Conservation (phyloP, 768 basidiomycete genomes). For the Epithele typhae region DNA sequence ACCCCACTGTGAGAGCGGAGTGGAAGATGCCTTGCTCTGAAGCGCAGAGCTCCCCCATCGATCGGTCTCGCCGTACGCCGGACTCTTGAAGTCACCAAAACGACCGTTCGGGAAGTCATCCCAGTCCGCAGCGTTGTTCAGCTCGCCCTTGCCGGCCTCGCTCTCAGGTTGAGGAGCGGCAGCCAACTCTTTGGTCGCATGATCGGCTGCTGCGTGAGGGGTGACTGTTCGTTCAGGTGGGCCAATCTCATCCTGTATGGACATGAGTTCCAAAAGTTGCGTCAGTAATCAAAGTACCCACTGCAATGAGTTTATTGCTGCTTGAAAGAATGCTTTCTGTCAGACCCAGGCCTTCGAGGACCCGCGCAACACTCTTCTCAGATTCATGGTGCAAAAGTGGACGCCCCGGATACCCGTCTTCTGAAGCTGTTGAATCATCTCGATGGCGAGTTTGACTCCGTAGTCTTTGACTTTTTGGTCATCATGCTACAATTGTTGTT, state of each 20-base stretch:
- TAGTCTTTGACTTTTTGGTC: constrained; percentile 94
- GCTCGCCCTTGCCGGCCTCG: constrained; percentile 67
- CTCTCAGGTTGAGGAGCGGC: constrained; percentile 42
- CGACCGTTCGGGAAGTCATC: constrained; percentile 98
- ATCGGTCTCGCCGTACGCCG: constrained; percentile 83
- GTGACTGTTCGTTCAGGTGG: constrained; percentile 46
- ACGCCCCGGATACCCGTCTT: constrained; percentile 63
- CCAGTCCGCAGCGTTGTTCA: constrained; percentile 77
- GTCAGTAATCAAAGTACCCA: constrained; percentile 25
- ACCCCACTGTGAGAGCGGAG: constrained; percentile 73
- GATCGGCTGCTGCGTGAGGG: constrained; percentile 57
- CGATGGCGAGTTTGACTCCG: constrained; percentile 80
- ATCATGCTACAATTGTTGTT: constrained; percentile 59
- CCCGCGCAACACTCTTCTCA: constrained; percentile 87
- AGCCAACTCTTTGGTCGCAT: constrained; percentile 55
- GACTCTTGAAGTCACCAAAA: constrained; percentile 96
- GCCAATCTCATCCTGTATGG: constrained; percentile 27
- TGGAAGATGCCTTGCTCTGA: constrained; percentile 57
- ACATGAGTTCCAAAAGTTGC: neutral
- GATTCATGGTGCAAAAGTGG: constrained; percentile 95
- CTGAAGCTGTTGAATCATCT: constrained; percentile 66
- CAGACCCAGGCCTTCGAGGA: constrained; percentile 82
- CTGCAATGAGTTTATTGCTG: constrained; percentile 67
- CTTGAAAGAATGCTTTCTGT: constrained; percentile 34
- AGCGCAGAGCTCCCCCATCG: constrained; percentile 72